A percentile compares a stretch with the other conserved stretches of the same genome.
These are phyloP conservation scores for Fremontodendron californicum DNA, from an alignment of 345 rosid species.

Conservation along the genomic window DNA sequence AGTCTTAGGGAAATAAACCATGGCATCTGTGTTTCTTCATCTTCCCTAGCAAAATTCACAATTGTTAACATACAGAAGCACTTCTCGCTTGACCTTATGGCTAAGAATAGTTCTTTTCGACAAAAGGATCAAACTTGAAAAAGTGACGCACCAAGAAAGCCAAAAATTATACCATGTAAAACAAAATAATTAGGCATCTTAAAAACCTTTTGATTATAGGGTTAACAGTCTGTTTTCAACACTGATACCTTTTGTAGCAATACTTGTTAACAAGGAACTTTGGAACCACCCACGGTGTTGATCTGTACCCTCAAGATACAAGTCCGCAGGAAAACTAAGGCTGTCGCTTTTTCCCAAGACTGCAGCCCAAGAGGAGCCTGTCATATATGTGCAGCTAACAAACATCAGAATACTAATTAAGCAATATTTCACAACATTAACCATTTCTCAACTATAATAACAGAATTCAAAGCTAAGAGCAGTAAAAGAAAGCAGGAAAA, in stretches of 20 bases:
- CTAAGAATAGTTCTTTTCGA: not conserved
- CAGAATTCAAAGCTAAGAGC: conserved; percentile 4
- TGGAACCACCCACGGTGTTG: conserved; percentile 99
- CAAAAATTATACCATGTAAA: not conserved
- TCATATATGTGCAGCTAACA: conserved; percentile 17
- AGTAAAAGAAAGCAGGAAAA: conserved; percentile 7
- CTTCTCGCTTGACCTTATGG: not conserved
- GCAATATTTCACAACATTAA: conserved; percentile 13
- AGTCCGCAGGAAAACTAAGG: conserved; percentile 76
- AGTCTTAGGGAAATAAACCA: not conserved
- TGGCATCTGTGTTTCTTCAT: not conserved
- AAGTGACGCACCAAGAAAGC: not conserved
- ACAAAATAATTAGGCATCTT: not conserved
- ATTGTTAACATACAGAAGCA: not conserved
- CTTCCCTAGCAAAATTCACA: conserved; percentile 1
- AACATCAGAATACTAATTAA: not conserved
- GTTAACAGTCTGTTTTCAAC: conserved; percentile 4
- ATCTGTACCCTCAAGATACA: conserved; percentile 96
- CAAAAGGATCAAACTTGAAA: not conserved
- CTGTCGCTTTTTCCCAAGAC: conserved; percentile 63
- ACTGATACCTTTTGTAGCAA: conserved; percentile 70
- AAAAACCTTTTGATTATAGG: not conserved
- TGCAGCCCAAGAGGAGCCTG: conserved; percentile 98
- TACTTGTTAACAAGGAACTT: conserved; percentile 86
- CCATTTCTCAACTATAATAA: conserved; percentile 1